Evolutionary conservation across 192 early-diverging fungal species (phyloP).

Genomic region (Blastocladiella britannica): DNA sequence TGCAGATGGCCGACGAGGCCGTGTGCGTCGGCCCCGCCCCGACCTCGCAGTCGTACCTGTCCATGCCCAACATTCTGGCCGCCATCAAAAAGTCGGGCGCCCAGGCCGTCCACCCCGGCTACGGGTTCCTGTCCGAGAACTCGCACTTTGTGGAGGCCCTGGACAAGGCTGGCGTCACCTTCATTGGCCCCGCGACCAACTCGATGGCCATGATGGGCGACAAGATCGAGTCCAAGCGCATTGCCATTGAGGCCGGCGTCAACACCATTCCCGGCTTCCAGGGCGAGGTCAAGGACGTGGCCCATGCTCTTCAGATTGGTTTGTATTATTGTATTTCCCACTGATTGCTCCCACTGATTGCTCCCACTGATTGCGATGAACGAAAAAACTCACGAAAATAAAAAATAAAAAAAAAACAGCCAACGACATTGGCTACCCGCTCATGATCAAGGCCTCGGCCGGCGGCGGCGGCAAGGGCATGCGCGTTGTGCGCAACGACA

Average conservation of each 20-base stretch:
- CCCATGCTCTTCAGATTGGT: conserved; percentile 54
- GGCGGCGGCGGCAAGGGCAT: conserved; percentile 74
- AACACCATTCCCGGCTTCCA: conserved; percentile 72
- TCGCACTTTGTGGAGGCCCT: conserved; percentile 55
- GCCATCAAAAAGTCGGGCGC: conserved; percentile 55
- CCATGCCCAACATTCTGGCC: conserved; percentile 51
- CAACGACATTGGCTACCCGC: conserved; percentile 47
- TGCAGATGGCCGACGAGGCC: conserved; percentile 73
- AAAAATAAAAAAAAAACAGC: conserved; percentile 9
- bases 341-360: background rate
- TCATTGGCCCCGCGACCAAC: conserved; percentile 43
- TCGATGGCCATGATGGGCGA: conserved; percentile 64
- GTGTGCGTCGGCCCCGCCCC: conserved; percentile 60
- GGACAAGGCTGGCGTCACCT: conserved; percentile 43
- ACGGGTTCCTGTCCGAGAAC: conserved; percentile 93
- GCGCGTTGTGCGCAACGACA: conserved; percentile 46
- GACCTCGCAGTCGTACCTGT: conserved; percentile 60
- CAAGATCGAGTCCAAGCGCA: conserved; percentile 59
- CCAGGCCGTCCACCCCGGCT: conserved; percentile 86
- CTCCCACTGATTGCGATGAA: background rate
- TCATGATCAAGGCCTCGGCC: conserved; percentile 65
- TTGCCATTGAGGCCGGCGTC: conserved; percentile 48
- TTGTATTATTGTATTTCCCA: conserved; percentile 1
- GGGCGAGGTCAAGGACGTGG: conserved; percentile 48
- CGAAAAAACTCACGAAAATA: background rate